A percentile compares a stretch with the other conserved stretches of the same genome.
Conservation (phyloP, 331 rosid genomes). For the Acacia concinna region DNA sequence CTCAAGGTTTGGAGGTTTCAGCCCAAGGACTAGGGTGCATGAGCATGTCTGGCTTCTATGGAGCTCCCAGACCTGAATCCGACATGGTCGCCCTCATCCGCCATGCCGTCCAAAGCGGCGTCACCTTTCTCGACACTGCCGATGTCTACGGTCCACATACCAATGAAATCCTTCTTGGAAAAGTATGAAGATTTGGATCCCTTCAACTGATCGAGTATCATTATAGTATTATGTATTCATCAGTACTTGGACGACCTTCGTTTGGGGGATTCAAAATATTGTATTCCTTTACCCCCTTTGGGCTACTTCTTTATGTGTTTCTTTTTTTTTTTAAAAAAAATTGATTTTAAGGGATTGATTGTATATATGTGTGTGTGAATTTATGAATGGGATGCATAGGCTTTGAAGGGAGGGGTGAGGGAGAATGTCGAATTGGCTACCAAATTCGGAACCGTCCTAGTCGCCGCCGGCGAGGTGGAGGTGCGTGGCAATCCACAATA, state of each 20-base stretch:
- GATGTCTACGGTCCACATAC: conserved; percentile 65
- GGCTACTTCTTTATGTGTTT: background rate
- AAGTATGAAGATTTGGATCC: conserved; percentile 33
- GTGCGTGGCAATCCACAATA: conserved; percentile 51
- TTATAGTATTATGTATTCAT: too few species aligned
- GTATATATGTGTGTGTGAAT: too few species aligned
- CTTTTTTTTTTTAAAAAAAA: too few species aligned
- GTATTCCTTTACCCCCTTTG: too few species aligned
- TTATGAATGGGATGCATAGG: too few species aligned
- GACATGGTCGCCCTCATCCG: conserved; percentile 63
- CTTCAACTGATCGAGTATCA: too few species aligned
- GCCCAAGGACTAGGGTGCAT: conserved; percentile 68
- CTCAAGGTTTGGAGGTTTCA: conserved; percentile 59
- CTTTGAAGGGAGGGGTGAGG: conserved; percentile 53
- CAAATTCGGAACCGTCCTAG: conserved; percentile 36
- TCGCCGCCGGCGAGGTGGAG: conserved; percentile 16
- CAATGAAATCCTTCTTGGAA: conserved; percentile 65
- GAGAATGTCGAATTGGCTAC: conserved; percentile 64
- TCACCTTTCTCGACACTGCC: conserved; percentile 61
- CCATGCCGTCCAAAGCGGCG: conserved; percentile 51
- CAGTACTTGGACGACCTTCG: too few species aligned
- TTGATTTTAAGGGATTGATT: too few species aligned
- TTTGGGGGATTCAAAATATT: too few species aligned
- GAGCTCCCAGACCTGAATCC: conserved; percentile 53
- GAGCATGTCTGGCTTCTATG: conserved; percentile 62